Conservation (phyloP, 2,329 filamentous ascomycete species). For the Madurella mycetomatis region DNA sequence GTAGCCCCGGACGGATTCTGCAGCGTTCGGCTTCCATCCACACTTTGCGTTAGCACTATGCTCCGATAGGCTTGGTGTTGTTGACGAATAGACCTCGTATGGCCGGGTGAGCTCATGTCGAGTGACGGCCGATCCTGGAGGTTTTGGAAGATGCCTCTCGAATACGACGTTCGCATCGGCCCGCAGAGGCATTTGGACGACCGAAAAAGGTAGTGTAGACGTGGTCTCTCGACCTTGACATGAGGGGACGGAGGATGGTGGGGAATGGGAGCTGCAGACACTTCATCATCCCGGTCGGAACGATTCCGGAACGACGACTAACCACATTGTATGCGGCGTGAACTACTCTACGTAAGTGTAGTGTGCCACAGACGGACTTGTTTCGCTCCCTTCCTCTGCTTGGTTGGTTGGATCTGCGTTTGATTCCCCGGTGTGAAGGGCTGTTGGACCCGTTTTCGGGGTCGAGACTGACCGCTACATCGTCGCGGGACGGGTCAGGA, state of each 20-base stretch:
- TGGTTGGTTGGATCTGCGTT: conserved; percentile 17
- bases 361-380: conserved; percentile 10
- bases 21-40: not conserved
- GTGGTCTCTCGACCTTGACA: too few species aligned
- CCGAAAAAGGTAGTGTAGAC: too few species aligned
- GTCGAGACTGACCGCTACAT: conserved; percentile 4
- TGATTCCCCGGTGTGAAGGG: conserved; percentile 8
- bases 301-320: too few species aligned
- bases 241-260: too few species aligned
- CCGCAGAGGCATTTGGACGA: not conserved
- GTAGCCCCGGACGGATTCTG: not conserved
- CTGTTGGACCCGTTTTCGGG: not conserved
- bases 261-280: too few species aligned
- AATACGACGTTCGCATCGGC: not conserved
- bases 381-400: conserved; percentile 6
- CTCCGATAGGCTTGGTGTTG: conserved; percentile 13
- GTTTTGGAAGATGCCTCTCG: too few species aligned
- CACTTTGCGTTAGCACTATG: conserved; percentile 5
- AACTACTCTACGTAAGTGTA: too few species aligned
- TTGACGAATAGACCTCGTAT: not conserved
- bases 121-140: not conserved
- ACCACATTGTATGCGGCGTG: too few species aligned
- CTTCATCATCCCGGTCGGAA: too few species aligned
- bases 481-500: conserved; percentile 7
- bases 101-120: not conserved